Base-by-base conservation (phyloP, 257 asterid genomes). In the Capsicum chinense region DNA sequence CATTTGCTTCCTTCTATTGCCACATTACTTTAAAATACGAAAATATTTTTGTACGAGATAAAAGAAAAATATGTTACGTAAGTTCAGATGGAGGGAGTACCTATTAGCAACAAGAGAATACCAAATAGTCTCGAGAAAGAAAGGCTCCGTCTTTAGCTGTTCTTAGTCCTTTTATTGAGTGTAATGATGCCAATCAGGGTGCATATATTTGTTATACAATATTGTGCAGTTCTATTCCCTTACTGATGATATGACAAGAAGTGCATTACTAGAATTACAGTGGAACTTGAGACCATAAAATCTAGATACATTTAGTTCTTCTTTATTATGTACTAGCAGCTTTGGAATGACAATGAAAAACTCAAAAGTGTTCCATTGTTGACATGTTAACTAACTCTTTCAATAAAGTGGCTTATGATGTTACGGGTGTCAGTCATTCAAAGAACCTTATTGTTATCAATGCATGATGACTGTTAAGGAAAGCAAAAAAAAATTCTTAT, bases 271-370 rank as follows among this genome's bases (percentile, higher is more conserved):
- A 19, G 17, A 73, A 50, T 2, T 6, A 12, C 9, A 4, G 19
- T 50, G 81, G 44, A 50, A 74, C 47, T 74, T 56, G 21, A 74
- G 62, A 48, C 62, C 62, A 19, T 12, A 74, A 74, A 50, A 60
- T 74, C 62, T 7, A 74, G 62, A 74, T 50, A 13, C 6, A 74
- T 12, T 74, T 48, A 21, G 44, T 21, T 19, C 60, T 11, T 74
- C 21, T 50, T 3, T 50, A 19, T 50, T 60, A 74, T 21, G 19
- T 50, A 26, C 33, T 26, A 26, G 33, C 33, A 26, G 33, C 33
- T 26, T 26, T 26, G 33, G 33, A 26, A 26, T 42, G 21, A 47
- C 47, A 50, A 74, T 13, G 5, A 21, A 50, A 50, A 74, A 21
- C 44, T 74, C 4, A 3, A 26, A 26, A 74, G 44, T 19, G 39